Percentiles rank a stretch among this genome's conserved stretches.
Evolutionary conservation across 257 asterid genomes (phyloP).

Genomic region (Rubia yunnanensis): DNA sequence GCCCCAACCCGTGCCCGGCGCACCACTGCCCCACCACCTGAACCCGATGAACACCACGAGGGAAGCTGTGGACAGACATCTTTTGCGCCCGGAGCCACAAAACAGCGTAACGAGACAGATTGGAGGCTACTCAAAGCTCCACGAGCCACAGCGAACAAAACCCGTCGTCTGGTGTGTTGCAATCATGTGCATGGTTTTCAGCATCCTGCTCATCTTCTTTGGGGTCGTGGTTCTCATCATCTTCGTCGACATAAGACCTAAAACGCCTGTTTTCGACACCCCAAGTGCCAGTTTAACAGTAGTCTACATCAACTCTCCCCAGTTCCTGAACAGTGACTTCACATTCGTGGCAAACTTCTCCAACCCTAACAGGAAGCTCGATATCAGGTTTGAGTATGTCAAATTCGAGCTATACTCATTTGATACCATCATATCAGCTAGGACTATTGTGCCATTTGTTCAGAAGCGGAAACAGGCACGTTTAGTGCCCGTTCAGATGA

Average conservation of each 20-base stretch:
- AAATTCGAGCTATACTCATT: slow-evolving; percentile 50
- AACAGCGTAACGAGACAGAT: slow-evolving; percentile 30
- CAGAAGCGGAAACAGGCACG: slow-evolving; percentile 35
- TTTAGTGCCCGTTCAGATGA: slow-evolving; percentile 46
- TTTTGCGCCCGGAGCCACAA: slow-evolving; percentile 16
- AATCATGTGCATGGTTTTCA: slow-evolving; percentile 55
- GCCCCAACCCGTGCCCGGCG: slow-evolving; percentile 24
- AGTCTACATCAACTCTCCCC: slow-evolving; percentile 40
- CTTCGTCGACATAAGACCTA: slow-evolving; percentile 49
- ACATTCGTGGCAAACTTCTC: slow-evolving; percentile 66
- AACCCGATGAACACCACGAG: slow-evolving; percentile 28
- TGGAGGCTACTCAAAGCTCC: slow-evolving; percentile 43
- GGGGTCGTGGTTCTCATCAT: slow-evolving; percentile 56
- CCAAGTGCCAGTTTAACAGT: slow-evolving; percentile 49
- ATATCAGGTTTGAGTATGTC: slow-evolving; percentile 52
- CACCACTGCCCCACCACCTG: slow-evolving; percentile 22
- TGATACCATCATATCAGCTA: slow-evolving; percentile 42
- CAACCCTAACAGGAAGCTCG: slow-evolving; percentile 69
- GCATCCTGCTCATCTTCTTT: slow-evolving; percentile 54
- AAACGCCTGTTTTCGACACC: slow-evolving; percentile 56
- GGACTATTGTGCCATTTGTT: slow-evolving; percentile 45
- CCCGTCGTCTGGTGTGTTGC: slow-evolving; percentile 68
- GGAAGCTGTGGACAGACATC: slow-evolving; percentile 28
- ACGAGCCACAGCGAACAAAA: slow-evolving; percentile 40
- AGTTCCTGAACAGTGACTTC: slow-evolving; percentile 45